Base-by-base conservation (phyloP, 306 rosid genomes). In the Quercus mongolica region DNA sequence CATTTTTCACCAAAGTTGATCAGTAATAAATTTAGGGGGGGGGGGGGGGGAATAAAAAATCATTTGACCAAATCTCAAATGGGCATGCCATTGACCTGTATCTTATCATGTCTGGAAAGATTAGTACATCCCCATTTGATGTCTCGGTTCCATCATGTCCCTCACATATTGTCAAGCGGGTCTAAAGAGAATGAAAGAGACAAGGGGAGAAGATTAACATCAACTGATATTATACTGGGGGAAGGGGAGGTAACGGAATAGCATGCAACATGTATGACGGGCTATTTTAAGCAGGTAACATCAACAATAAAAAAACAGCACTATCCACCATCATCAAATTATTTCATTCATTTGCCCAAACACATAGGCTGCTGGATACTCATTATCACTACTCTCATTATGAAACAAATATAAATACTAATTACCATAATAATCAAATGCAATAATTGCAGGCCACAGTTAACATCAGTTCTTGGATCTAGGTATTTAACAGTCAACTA, bases 111-210 rank as follows among this genome's bases (percentile, higher is more conserved):
- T 94, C 98, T 7, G 98, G 98, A 70, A 94, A 92, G 70, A 94
- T 94, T 79, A 94, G 86, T 74, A 94, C 95, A 87, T 94, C 98
- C 28, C 98, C 98, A 83, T 94, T 94, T 23, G 98, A 92, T 70
- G 97, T 94, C 85, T 94, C 97, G 25, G 97, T 91, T 68, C 95
- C 97, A 62, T 94, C 98, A 41, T 92, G 90, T 41, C 98, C 98
- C 90, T 94, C 97, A 3, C 97, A 94, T 77, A 94, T 94, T 18
- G 98, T 92, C 56, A 94, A 85, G 56, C 91, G 90, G 55, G 94
- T 94, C 98, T 94, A 85, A 59, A 68, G 35, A 77, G 74, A 82
- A 69, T 12, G 5, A 59, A 20, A 77, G 78, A 76, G 64, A 65
- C 15, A 71, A 56, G 69, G 49, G 10, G 52, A 57, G 73, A 17